These are phyloP conservation scores for Massarina eburnea DNA, from an alignment of 2,329 filamentous ascomycete genomes.

Conservation along the genomic window DNA sequence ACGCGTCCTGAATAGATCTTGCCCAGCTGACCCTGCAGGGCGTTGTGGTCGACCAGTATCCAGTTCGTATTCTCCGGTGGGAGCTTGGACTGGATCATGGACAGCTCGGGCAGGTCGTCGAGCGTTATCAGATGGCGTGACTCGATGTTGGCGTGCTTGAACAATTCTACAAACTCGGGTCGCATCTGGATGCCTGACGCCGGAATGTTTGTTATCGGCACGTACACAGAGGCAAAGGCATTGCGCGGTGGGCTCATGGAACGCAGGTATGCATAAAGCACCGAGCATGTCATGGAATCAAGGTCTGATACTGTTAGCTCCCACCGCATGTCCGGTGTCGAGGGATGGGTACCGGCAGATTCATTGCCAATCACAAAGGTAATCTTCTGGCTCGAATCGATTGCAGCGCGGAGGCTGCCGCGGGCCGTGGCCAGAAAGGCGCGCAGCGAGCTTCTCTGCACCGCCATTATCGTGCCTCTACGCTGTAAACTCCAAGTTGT, in stretches of 20 bases:
- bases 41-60: slow-evolving; percentile 81
- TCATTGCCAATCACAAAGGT: slow-evolving; percentile 58
- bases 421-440: slow-evolving; percentile 52
- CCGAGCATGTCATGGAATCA: slow-evolving; percentile 74
- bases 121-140: slow-evolving; percentile 66
- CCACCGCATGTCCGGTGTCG: slow-evolving; percentile 1
- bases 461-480: slow-evolving; percentile 33
- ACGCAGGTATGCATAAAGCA: slow-evolving; percentile 74
- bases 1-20: slow-evolving; percentile 56
- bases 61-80: slow-evolving; percentile 62
- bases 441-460: slow-evolving; percentile 50
- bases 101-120: slow-evolving; percentile 57
- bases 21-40: slow-evolving; percentile 64
- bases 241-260: slow-evolving; percentile 56
- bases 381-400: slow-evolving; percentile 44
- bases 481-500: no score
- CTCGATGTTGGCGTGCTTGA: slow-evolving; percentile 61
- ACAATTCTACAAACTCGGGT: slow-evolving; percentile 69
- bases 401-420: slow-evolving; percentile 43
- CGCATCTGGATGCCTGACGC: slow-evolving; percentile 69
- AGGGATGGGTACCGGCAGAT: slow-evolving; percentile 46
- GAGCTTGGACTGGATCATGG: slow-evolving; percentile 52
- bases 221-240: slow-evolving; percentile 58
- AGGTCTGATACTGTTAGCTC: slow-evolving; percentile 59
- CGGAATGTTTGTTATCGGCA: slow-evolving; percentile 73